Evolutionary conservation across 768 basidiomycete genomes (phyloP), one percentile per base, ranked within the genome.

Genomic region (Kwoniella botswanensis): DNA sequence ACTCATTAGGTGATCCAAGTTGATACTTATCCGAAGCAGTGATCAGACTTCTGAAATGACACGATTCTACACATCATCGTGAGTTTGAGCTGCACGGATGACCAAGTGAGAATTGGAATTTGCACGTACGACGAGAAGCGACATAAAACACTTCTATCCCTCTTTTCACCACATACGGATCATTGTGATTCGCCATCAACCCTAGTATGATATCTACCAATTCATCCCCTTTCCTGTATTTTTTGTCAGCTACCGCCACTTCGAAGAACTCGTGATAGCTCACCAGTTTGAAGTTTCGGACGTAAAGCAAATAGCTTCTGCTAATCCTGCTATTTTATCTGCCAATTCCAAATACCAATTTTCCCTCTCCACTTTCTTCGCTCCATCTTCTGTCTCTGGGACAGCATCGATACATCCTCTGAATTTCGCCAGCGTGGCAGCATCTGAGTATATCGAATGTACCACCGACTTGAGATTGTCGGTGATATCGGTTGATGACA

Each of bases 81-180:
- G 0, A 26, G 57, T 18, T 59, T 24, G 29, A 59, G 3, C 17
- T 41, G 17, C 15, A 17, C 11, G 57, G 13, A 4, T 21, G 18
- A 1, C 22, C 0, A 13, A 26, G 35, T 22, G 1, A 56, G 3
- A 56, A 56, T n/a, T 12, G 17, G n/a, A 35, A 6, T 35, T 29
- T 56, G 24, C 24, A 73, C 76, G 67, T 50, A 77, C 76, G 59
- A 46, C 65, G 66, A 11, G 73, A 53, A 29, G 76, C 73, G 3
- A 67, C 43, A 26, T 66, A 73, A 62, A 77, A 74, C 54, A 77
- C 46, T 15, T 73, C 73, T 18, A 77, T 63, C 2, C 57, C 73
- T 15, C 73, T 66, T 57, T 41, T 50, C 6, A 58, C 43, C 12
- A 71, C 42, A 11, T 43, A 44, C 10, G 41, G 29, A 29, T 63